Base-by-base conservation (phyloP, 2,329 filamentous ascomycete species). In the Dactylella cylindrospora region DNA sequence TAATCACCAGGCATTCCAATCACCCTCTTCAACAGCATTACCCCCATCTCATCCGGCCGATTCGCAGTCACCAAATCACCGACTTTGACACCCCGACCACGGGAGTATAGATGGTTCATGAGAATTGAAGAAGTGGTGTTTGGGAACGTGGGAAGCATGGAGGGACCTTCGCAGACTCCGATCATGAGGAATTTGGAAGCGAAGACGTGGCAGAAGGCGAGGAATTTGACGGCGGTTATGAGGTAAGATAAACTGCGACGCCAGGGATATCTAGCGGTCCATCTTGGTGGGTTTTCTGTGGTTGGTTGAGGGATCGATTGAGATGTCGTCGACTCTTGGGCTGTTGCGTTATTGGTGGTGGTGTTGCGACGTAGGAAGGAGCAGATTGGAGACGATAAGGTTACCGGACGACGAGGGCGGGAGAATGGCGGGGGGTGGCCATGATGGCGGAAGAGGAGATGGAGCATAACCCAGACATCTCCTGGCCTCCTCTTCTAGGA, bases 101-200 rank as follows among this genome's bases (percentile, higher is more conserved):
- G 77, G 5, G 85, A 81, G 72, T 85, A 80, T n/a, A 77, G 75
- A 67, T 83, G 83, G 60, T 83, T 83, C 47, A 88, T 80, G 9
- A 90, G 72, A 39, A 91, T 77, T 72, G 77, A 83, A 70, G 91
- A 85, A 52, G 84, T 84, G 6, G 77, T 73, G 1, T 83, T 77
- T 19, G 79, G 77, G 62, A 96, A 83, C 0, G 89, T 95, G 5
- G 91, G 91, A 44, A 93, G 80, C 93, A 97, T 97, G 13, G 86
- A 91, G 2, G 89, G 83, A 1, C 91, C 91, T 20, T 77, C 76
- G 12, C 83, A 83, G 3, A 76, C 73, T 15, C 79, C 79, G 66
- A 84, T 69, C 65, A 77, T 77, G 74, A 82, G 81, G 68, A 82
- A 75, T 73, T 93, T 84, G 35, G 81, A 78, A 70, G 71, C 73